Evolutionary conservation across 2,329 filamentous ascomycete species (phyloP), one percentile per base, ranked within the genome.

Genomic region (Simplicillium aogashimaense): DNA sequence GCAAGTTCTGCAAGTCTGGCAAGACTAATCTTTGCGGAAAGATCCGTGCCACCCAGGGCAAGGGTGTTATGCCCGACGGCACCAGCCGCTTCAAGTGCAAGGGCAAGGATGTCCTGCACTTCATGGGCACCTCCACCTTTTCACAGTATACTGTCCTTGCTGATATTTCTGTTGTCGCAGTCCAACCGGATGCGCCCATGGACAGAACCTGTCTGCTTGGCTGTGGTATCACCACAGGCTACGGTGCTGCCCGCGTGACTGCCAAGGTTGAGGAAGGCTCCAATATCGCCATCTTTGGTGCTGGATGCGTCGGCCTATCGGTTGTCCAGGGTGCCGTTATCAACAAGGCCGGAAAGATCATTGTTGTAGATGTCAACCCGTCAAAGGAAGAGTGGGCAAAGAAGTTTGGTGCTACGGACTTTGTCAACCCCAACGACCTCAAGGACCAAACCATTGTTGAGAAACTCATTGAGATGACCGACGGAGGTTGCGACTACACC

Each of bases 1-100:
- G 92, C 81, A 97, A 97, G 73, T 97, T 97, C 77, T 98, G 92
- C 83, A 92, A 87, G 67, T 97, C 90, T 33, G 92, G 90, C 69
- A 98, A 98, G 81, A 97, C 90, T 56, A 95, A 97, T 69, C 83
- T 97, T 43, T 97, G 90, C 70, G 92, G 92, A 64, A 97, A 97
- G 79, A 98, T 98, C 66, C 83, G 92, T 55, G 86, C 87, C 35
- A 97, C 92, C 35, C 92, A 98, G 70, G 92, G 92, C 55, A 84
- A 81, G 65, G 92, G 92, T 58, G 78, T 95, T 52, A 95, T 98
- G 89, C 92, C 92, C 43, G 92, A 98, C 64, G 90, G 90, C 55
- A 97, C 90, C 50, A 83, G 84, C 43, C 85, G 92, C 55, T 95
- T 97, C 80, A 86, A 78, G 66, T 88, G 83, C 75, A 92, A 90